These are phyloP conservation scores for Pseudopediastrum boryanum DNA, from an alignment of 139 green algal species.

Conservation along the genomic window DNA sequence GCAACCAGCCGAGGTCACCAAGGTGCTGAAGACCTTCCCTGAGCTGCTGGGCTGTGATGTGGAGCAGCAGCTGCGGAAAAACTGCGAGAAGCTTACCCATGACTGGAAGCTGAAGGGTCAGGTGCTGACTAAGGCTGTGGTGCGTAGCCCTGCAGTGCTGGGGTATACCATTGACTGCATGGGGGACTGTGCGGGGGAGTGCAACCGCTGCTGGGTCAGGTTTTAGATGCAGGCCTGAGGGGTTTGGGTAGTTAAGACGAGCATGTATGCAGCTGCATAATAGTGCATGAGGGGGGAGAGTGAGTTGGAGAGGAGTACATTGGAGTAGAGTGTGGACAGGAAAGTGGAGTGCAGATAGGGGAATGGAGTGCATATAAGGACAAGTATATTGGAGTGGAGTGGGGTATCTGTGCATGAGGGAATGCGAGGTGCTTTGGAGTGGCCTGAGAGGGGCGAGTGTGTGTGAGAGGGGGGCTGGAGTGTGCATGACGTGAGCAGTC, in stretches of 20 bases:
- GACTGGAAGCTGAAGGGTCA: conserved; percentile 55
- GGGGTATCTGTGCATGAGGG: too few species aligned
- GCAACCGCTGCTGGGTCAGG: conserved; percentile 68
- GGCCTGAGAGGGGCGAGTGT: too few species aligned
- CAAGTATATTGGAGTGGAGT: too few species aligned
- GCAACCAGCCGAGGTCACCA: conserved; percentile 15
- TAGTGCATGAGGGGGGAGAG: too few species aligned
- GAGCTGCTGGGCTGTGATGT: conserved; percentile 56
- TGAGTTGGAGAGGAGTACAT: too few species aligned
- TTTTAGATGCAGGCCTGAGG: too few species aligned
- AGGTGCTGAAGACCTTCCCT: conserved; percentile 46
- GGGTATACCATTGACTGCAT: conserved; percentile 65
- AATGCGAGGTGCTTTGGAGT: too few species aligned
- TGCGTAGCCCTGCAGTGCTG: conserved; percentile 53
- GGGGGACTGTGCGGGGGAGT: conserved; percentile 65
- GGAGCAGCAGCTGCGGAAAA: conserved; percentile 44
- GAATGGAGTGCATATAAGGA: too few species aligned
- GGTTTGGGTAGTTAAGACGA: background rate
- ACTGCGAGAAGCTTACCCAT: conserved; percentile 48
- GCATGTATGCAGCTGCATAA: background rate
- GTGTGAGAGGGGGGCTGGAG: too few species aligned
- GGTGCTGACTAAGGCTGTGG: conserved; percentile 44
- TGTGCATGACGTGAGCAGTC: too few species aligned
- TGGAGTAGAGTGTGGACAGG: too few species aligned
- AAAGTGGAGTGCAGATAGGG: too few species aligned